Evolutionary conservation across 208 protist species (phyloP).

Genomic region (Naegleria lovaniensis): DNA sequence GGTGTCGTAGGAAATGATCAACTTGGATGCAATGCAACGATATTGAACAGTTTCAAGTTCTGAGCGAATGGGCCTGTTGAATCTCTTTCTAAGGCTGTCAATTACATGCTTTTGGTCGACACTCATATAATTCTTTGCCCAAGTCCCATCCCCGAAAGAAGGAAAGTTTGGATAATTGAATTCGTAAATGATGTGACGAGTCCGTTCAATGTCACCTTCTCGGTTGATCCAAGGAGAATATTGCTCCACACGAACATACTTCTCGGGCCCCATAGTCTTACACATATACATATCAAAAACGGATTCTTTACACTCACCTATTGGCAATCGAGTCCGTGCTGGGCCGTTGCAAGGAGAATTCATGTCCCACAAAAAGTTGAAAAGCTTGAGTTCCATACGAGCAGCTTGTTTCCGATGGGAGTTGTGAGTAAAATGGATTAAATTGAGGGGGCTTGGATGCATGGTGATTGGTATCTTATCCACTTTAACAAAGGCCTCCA

Average conservation of each 20-base stretch:
- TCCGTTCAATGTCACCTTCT: background rate
- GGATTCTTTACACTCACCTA: background rate
- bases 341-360: background rate
- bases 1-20: background rate
- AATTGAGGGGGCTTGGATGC: background rate
- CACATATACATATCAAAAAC: background rate
- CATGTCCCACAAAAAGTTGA: background rate
- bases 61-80: no score
- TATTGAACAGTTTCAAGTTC: background rate
- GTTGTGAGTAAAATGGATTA: background rate
- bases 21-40: background rate
- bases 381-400: background rate
- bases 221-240: background rate
- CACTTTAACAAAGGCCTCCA: background rate
- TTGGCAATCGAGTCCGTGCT: background rate
- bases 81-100: no score
- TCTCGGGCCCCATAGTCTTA: background rate
- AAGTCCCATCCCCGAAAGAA: background rate
- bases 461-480: background rate
- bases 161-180: background rate
- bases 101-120: background rate
- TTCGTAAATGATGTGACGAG: background rate
- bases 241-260: background rate
- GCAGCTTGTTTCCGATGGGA: background rate
- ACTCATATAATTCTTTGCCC: background rate